These are phyloP conservation scores for Fragaria ananassa DNA, from an alignment of 306 rosid species.

Conservation along the genomic window DNA sequence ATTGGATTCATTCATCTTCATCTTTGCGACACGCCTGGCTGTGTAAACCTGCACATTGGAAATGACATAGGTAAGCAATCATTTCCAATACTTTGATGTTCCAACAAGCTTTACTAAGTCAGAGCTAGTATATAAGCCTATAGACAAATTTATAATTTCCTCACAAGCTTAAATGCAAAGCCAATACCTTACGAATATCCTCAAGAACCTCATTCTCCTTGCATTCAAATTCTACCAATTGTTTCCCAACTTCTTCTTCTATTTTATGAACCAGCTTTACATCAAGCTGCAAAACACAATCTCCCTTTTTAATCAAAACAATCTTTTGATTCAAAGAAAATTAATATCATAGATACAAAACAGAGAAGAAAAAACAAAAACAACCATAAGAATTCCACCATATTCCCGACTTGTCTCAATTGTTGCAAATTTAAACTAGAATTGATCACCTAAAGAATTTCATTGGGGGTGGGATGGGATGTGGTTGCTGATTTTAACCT, in stretches of 20 bases:
- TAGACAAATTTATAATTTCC: not conserved
- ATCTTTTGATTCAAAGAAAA: not conserved
- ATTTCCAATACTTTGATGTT: not conserved
- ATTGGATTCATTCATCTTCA: conserved; percentile 84
- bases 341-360: not conserved
- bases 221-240: conserved; percentile 62
- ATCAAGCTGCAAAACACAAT: conserved; percentile 53
- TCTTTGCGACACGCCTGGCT: conserved; percentile 67
- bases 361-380: not conserved
- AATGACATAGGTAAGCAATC: conserved; percentile 1
- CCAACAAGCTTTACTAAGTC: not conserved
- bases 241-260: conserved; percentile 58
- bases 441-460: not conserved
- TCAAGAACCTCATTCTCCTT: conserved; percentile 72
- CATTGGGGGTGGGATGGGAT: not conserved
- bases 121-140: not conserved
- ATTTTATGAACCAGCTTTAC: conserved; percentile 63
- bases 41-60: conserved; percentile 53
- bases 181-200: conserved; percentile 50
- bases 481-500: not conserved
- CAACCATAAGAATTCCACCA: not conserved
- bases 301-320: conserved; percentile 6
- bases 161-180: not conserved
- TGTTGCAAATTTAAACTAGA: not conserved
- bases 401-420: not conserved